Base-by-base conservation (phyloP, 257 asterid genomes). In the Verbascum thapsus region DNA sequence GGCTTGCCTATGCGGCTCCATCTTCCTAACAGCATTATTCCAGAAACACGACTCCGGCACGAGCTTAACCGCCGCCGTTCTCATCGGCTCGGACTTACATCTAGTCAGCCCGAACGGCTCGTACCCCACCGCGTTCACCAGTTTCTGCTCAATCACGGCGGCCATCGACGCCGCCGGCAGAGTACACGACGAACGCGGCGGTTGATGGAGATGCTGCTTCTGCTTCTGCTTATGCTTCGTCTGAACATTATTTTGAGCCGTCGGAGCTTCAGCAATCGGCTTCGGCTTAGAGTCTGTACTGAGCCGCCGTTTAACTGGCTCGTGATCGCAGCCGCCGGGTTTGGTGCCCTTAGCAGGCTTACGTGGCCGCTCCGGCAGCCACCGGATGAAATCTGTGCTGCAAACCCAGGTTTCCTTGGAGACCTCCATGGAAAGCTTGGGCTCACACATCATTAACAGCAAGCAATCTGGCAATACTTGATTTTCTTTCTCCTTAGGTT, bases 361-460 rank as follows among this genome's bases (percentile, higher is more conserved):
- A 42, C 73, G 78, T 17, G 82, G 84, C 63, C 86, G 82, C 65
- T 86, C 90, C 61, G 97, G 97, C 49, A 82, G 70, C 86, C 96
- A 87, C 68, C 91, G 45, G 72, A 76, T 57, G 81, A 87, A 92
- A 52, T 94, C 96, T 1, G 86, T 94, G 68, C 87, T 76, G 85
- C 99, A 83, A 22, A 94, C 97, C 99, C 99, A 94, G 10, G 97
- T 94, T 57, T 94, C 99, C 67, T 90, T 94, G 0, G 99, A 94
- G 1, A 94, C 94, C 67, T 94, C 99, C 99, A 94, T 90, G 1
- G 99, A 94, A 0, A 90, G 74, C 80, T 94, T 94, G 2, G 99
- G 97, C 69, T 94, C 99, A 53, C 97, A 80, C 97, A 94, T 94
- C 99, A 94, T 94, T 61, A 90, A 50, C 42, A 90, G 66, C 80